Evolutionary conservation across 129 eudicot species (phyloP).

Genomic region (Erigeron canadensis): DNA sequence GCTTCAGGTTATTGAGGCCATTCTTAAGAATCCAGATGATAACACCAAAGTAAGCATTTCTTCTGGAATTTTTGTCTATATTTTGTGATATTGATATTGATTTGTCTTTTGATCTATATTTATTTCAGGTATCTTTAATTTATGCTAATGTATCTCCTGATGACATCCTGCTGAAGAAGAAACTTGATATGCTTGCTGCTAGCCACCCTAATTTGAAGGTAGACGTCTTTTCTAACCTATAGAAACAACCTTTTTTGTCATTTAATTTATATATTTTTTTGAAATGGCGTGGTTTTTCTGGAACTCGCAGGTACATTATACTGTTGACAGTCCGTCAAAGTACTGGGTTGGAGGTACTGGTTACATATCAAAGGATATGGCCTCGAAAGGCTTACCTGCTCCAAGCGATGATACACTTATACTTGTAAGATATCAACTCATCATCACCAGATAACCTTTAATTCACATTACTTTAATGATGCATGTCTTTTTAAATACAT

Average conservation of each 20-base stretch:
- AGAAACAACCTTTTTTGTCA: not conserved
- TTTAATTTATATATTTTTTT: not conserved
- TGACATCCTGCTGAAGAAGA: slow-evolving; percentile 90
- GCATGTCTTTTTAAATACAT: not conserved
- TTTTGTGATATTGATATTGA: too few species aligned
- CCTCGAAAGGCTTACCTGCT: slow-evolving; percentile 80
- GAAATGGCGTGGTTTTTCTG: not conserved
- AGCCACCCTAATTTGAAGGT: slow-evolving; percentile 98
- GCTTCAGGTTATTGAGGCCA: slow-evolving; percentile 93
- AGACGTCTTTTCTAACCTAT: not conserved
- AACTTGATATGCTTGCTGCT: slow-evolving; percentile 85
- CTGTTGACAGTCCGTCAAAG: slow-evolving; percentile 85
- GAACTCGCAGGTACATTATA: slow-evolving; percentile 65
- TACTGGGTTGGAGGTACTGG: slow-evolving; percentile 94
- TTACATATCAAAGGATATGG: slow-evolving; percentile 88
- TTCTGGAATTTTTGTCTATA: not conserved
- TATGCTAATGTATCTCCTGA: slow-evolving; percentile 97
- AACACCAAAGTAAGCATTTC: slow-evolving; percentile 66
- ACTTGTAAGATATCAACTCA: slow-evolving; percentile 49
- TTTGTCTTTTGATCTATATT: not conserved
- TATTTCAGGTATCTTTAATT: slow-evolving; percentile 70
- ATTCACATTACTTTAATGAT: not conserved
- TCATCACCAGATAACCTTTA: not conserved
- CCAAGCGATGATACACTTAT: slow-evolving; percentile 85
- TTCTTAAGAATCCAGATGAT: slow-evolving; percentile 92